These are phyloP conservation scores for Malbranchea cinnamomea DNA, from an alignment of 2,329 filamentous ascomycete genomes.

Conservation along the genomic window DNA sequence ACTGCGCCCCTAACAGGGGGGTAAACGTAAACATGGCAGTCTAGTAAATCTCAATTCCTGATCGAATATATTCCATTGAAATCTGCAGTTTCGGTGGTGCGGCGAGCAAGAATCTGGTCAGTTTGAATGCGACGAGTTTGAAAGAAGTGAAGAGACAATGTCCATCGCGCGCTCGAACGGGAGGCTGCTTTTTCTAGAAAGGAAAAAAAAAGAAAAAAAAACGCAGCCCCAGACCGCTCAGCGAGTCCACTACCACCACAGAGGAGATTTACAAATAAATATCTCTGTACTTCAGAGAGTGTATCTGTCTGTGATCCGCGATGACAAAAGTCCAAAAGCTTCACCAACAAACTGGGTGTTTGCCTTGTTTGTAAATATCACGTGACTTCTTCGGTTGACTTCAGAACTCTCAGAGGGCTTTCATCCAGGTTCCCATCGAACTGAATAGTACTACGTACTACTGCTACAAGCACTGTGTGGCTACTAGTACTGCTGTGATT, in stretches of 20 bases:
- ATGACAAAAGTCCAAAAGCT: slow-evolving; percentile 1
- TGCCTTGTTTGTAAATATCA: slow-evolving; percentile 3
- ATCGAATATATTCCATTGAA: not conserved
- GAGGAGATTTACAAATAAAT: not conserved
- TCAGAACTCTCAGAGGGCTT: not conserved
- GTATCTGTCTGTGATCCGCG: not conserved
- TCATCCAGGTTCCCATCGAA: not conserved
- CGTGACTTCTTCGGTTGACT: not conserved
- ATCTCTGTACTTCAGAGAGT: not conserved
- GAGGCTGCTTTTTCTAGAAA: not conserved
- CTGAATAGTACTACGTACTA: not conserved
- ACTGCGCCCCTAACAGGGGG: slow-evolving; percentile 79
- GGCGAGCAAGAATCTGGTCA: not conserved
- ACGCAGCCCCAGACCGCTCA: not conserved
- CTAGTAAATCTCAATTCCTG: not conserved
- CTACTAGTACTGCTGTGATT: slow-evolving; percentile 1
- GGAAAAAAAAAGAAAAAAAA: not conserved
- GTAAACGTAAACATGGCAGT: slow-evolving; percentile 83
- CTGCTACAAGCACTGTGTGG: slow-evolving; percentile 1
- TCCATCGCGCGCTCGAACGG: not conserved
- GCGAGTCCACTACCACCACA: slow-evolving; percentile 1
- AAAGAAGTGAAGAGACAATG: not conserved
- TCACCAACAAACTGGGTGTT: too few species aligned
- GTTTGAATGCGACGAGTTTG: too few species aligned
- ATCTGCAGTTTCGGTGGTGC: not conserved